phyloP scores from a whole-genome alignment of 192 early-diverging fungal species.

The Geranomyces variabilis region DNA sequence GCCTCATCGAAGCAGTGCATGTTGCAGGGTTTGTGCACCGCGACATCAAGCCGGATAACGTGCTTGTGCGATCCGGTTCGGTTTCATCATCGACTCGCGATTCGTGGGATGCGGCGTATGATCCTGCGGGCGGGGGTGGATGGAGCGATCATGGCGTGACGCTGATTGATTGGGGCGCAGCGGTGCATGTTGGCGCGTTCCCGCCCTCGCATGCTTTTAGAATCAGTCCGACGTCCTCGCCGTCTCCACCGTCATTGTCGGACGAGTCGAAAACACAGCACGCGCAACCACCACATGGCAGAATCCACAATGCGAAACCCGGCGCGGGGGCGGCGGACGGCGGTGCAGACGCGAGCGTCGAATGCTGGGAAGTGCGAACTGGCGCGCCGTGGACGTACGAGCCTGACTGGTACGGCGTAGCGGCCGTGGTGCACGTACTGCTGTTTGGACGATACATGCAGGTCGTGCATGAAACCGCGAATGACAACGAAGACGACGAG shows the following conservation, averaged over 20 bases:
- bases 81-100: neutral
- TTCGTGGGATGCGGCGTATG: constrained; percentile 45
- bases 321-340: neutral
- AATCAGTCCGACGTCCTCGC: too few species aligned
- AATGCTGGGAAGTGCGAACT: constrained; percentile 57
- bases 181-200: constrained; percentile 48
- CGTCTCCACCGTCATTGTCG: too few species aligned
- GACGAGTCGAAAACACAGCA: neutral
- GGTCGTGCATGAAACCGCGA: constrained; percentile 32
- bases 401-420: constrained; percentile 60
- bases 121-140: constrained; percentile 40
- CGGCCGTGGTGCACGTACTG: constrained; percentile 48
- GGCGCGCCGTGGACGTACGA: constrained; percentile 50
- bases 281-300: neutral
- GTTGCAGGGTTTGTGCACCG: constrained; percentile 51
- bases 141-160: constrained; percentile 47
- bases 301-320: neutral
- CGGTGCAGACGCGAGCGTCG: constrained; percentile 27
- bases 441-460: constrained; percentile 58
- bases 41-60: constrained; percentile 53
- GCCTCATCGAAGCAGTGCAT: constrained; percentile 50
- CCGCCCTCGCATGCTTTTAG: constrained; percentile 21
- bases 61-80: constrained; percentile 38
- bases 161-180: constrained; percentile 46
- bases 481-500: neutral